Evolutionary conservation across 805 yeast species (phyloP), one percentile per base, ranked within the genome.

Genomic region (Starmerella apis): DNA sequence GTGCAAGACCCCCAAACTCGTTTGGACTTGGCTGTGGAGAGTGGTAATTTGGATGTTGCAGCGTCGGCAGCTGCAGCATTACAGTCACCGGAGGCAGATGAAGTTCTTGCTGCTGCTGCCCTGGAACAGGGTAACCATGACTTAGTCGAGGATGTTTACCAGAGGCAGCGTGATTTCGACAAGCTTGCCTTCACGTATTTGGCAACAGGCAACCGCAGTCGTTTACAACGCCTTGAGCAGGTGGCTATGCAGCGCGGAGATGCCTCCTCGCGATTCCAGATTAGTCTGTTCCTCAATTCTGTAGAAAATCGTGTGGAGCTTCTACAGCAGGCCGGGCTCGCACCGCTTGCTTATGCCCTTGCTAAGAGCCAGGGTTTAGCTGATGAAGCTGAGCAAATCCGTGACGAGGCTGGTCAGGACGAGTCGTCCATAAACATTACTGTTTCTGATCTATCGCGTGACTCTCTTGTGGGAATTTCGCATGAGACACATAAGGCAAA

Each of bases 1-100:
- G 98, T 92, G 48, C 83, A 87, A 68, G 98, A 92, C 65, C 83
- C 97, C 5, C 95, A 88, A 66, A 86, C 96, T 37, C 79, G 95
- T 67, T 90, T 92, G 62, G 98, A 92, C 60, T 75, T 92, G 60
- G 96, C 98, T 22, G 73, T 92, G 55, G 96, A 92, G 70, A 85
- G 95, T 64, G 90, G 95, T 59, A 85, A 90, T 65, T 73, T 92
- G 58, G 75, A 74, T 13, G 83, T 83, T 56, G 99, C 97, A n/a
- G 71, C 84, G 43, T 81, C 75, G 49, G 95, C 90, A 71, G 97
- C 97, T 39, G 78, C 78, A 59, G 77, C 77, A 56, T 74, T 92
- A 61, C 79, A 86, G 62, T 75, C 75, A 55, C 69, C 77, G 14
- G 70, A 71, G 25, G 77, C 80, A 51, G 94, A 97, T 96, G 83